Base-by-base conservation (phyloP, 1,284 basidiomycete genomes). In the Rhodotorula sp. region DNA sequence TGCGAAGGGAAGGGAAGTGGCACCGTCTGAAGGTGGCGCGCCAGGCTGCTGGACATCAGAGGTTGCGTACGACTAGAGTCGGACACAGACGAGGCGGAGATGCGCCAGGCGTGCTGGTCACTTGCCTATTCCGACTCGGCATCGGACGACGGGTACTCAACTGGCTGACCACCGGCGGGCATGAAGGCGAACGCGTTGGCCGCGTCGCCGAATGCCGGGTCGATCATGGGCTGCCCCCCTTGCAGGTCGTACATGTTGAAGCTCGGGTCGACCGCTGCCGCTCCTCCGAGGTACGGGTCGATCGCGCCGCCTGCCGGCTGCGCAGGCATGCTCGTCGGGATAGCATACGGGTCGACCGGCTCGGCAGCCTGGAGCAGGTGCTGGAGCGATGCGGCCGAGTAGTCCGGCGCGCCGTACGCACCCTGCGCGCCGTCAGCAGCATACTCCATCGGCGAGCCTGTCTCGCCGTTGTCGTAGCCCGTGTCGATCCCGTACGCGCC, bases 221-320 rank as follows among this genome's bases (percentile, higher is more conserved):
- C 66, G 46, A 57, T 57, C 46, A 61, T 61, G 7, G 49, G 44
- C 41, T 61, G 56, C 17, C 45, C 52, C 5, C 64, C 52, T 42
- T 67, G 67, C 21, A 70, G 61, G 21, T 65, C 68, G 58, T 72
- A 72, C 34, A 67, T 64, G 53, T 72, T 67, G 67, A 53, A 67
- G 34, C 34, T 34, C 34, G 34, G 34, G 34, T 34, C 7, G 50
- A 45, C 25, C 4, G 54, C 52, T 1, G 58, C 48, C 14, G 57
- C 34, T 7, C 27, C 50, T 4, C 25, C 52, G 10, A 41, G n/a
- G 68, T 57, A 45, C 42, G 71, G 67, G 25, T 72, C 71, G 64
- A 54, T 44, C 7, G 55, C 54, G 12, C 41, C 53, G n/a, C 49
- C 34, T 7, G 16, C 45, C 2, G 17, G 17, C 34, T 41, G 27